Conservation (phyloP, 129 eudicot species). For the Gnaphalium uliginosum region DNA sequence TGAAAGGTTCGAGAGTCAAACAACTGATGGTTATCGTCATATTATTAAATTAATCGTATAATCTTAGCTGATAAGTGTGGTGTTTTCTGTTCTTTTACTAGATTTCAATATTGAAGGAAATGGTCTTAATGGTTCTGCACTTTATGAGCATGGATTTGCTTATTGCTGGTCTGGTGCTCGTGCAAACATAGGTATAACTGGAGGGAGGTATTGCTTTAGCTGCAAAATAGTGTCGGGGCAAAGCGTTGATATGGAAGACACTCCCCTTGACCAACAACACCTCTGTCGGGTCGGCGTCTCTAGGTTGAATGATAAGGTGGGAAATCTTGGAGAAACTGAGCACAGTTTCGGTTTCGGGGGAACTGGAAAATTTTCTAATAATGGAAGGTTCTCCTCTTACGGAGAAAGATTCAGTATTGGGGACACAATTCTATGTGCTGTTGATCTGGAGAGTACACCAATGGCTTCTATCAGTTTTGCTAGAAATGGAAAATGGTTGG, state of each 20-base stretch:
- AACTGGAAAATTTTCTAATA: constrained; percentile 56
- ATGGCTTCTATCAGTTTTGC: constrained; percentile 58
- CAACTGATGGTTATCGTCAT: neutral
- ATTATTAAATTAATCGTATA: neutral
- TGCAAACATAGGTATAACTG: constrained; percentile 54
- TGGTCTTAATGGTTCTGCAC: constrained; percentile 64
- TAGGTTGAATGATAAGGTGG: constrained; percentile 56
- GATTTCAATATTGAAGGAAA: constrained; percentile 58
- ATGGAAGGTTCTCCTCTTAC: constrained; percentile 43
- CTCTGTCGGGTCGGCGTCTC: constrained; percentile 67
- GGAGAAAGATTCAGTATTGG: constrained; percentile 67
- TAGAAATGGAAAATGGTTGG: constrained; percentile 73
- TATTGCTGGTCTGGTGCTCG: constrained; percentile 94
- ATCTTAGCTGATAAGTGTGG: constrained; percentile 13
- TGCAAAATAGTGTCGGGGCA: constrained; percentile 58
- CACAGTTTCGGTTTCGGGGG: constrained; percentile 68
- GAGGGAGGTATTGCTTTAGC: constrained; percentile 72
- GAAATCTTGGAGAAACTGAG: constrained; percentile 62
- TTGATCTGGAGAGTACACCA: constrained; percentile 54
- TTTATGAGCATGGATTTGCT: constrained; percentile 64
- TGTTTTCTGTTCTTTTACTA: constrained; percentile 24
- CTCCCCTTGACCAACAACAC: constrained; percentile 55
- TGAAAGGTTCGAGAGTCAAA: neutral
- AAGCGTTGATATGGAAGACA: constrained; percentile 58
- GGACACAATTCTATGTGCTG: constrained; percentile 62